Conservation (phyloP, 2,329 filamentous ascomycete genomes). For the Periconia sp. region DNA sequence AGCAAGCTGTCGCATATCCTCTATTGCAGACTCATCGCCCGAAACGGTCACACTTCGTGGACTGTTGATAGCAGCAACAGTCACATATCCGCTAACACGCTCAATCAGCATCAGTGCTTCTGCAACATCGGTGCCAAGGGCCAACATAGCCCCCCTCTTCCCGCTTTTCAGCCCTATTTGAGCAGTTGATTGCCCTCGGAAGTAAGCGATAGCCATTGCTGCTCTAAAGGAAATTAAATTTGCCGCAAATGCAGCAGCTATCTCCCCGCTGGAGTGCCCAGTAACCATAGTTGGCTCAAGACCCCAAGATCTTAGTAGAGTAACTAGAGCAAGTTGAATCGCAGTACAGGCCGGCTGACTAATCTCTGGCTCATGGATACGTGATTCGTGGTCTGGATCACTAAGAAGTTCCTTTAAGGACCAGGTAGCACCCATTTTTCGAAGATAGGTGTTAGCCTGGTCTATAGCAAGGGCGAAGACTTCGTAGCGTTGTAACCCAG, state of each 20-base stretch:
- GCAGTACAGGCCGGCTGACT: slow-evolving; percentile 22
- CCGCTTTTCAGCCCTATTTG: background rate
- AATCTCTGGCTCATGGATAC: slow-evolving; percentile 14
- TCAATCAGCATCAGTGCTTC: slow-evolving; percentile 9
- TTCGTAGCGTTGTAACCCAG: background rate
- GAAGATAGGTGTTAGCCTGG: too few species aligned
- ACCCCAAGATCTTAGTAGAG: slow-evolving; percentile 12
- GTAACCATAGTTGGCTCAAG: slow-evolving; percentile 18
- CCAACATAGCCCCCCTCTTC: slow-evolving; percentile 32
- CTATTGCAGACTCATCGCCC: slow-evolving; percentile 49
- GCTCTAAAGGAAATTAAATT: slow-evolving; percentile 1
- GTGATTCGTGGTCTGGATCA: background rate
- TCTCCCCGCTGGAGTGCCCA: slow-evolving; percentile 29
- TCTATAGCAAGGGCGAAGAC: too few species aligned
- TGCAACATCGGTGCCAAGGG: slow-evolving; percentile 35
- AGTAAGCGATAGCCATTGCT: background rate
- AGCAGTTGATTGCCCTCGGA: background rate
- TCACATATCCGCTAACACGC: slow-evolving; percentile 17
- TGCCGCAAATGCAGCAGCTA: slow-evolving; percentile 24
- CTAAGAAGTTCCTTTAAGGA: too few species aligned
- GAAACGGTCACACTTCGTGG: slow-evolving; percentile 53
- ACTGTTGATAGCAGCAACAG: slow-evolving; percentile 46
- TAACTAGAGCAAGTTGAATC: slow-evolving; percentile 24
- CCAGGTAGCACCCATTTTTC: too few species aligned
- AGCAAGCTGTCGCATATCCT: slow-evolving; percentile 38